Evolutionary conservation across 257 asterid genomes (phyloP).

Genomic region (Capsicum chinense): DNA sequence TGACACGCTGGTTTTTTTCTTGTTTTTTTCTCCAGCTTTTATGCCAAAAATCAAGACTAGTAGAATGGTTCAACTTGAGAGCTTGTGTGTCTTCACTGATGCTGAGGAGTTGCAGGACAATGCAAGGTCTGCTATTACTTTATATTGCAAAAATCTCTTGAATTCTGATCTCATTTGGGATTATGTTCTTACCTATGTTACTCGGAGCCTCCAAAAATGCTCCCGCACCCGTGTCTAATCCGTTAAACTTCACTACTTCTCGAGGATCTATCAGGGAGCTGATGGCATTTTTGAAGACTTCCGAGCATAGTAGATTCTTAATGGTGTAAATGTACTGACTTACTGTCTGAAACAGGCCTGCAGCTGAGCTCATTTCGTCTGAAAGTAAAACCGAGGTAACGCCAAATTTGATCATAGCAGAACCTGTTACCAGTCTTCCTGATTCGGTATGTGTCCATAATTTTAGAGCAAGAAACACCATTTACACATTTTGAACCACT

Average conservation of each 20-base stretch:
- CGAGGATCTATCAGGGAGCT: no score
- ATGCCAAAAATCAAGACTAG: conserved; percentile 75
- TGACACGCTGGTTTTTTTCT: conserved; percentile 20
- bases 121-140: background rate
- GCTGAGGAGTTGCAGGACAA: conserved; percentile 46
- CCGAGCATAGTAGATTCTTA: no score
- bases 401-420: conserved; percentile 26
- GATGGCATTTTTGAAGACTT: no score
- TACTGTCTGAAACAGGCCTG: conserved; percentile 34
- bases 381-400: conserved; percentile 40
- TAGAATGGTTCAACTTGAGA: conserved; percentile 63
- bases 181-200: conserved; percentile 5
- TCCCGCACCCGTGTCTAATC: no score
- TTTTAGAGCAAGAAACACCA: background rate
- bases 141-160: background rate
- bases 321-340: conserved; percentile 23
- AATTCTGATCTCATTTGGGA: background rate
- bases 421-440: conserved; percentile 29
- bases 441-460: conserved; percentile 27
- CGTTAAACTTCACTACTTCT: no score
- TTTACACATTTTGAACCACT: background rate
- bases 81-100: conserved; percentile 68
- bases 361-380: conserved; percentile 31
- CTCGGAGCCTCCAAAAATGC: no score
- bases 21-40: conserved; percentile 54